Conservation (phyloP, 2,329 filamentous ascomycete species). For the Dothiorella sarmentorum region DNA sequence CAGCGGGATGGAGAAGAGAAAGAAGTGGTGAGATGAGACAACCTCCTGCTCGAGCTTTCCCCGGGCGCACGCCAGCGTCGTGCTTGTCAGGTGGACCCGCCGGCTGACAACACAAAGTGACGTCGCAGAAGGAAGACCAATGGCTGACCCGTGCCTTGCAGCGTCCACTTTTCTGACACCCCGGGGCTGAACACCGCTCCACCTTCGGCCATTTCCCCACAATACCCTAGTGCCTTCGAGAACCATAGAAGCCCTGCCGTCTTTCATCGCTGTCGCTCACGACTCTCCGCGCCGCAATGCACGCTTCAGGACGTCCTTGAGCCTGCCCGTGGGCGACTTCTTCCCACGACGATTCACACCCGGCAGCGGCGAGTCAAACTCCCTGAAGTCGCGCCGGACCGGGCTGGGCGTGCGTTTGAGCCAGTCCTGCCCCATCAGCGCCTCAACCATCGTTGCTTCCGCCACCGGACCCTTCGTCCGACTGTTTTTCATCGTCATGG, state of each 20-base stretch:
- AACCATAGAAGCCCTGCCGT: background rate
- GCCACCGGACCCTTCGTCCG: conserved; percentile 2
- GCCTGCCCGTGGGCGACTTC: background rate
- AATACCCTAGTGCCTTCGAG: conserved; percentile 3
- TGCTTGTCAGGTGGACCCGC: conserved; percentile 8
- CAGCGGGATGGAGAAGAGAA: background rate
- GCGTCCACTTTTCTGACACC: conserved; percentile 18
- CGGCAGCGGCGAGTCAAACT: conserved; percentile 1
- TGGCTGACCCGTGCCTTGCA: conserved; percentile 30
- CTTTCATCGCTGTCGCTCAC: background rate
- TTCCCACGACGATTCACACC: background rate
- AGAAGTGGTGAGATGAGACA: conserved; percentile 8
- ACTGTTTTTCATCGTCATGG: background rate
- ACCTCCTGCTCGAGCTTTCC: conserved; percentile 8
- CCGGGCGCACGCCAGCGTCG: conserved; percentile 7
- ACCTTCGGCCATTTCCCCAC: conserved; percentile 9
- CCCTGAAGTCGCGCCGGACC: conserved; percentile 19
- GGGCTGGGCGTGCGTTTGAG: conserved; percentile 29
- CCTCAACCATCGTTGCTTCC: background rate
- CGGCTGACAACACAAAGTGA: conserved; percentile 13
- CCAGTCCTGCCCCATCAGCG: conserved; percentile 23
- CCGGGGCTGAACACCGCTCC: conserved; percentile 5
- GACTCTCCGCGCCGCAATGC: conserved; percentile 1
- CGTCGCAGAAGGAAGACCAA: conserved; percentile 22
- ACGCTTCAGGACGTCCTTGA: background rate